Evolutionary conservation across 164 flowering plant genomes (phyloP).

Genomic region (Piper betle): DNA sequence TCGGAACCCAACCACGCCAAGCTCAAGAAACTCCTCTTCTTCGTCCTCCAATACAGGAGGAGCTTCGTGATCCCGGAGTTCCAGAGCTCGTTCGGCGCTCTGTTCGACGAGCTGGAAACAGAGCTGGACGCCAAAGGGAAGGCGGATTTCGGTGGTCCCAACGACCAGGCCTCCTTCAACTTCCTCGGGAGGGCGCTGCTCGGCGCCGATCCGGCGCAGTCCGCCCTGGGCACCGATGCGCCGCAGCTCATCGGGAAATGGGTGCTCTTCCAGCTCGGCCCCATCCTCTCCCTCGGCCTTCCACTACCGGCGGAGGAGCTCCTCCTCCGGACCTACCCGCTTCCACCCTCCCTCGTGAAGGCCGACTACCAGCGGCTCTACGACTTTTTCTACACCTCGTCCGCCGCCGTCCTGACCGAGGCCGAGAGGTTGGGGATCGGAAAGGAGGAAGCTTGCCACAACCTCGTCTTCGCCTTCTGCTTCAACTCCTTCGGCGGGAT

Average conservation of each 20-base stretch:
- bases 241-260: conserved; percentile 43
- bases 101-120: conserved; percentile 41
- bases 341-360: conserved; percentile 47
- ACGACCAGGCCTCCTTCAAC: conserved; percentile 51
- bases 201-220: conserved; percentile 33
- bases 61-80: conserved; percentile 57
- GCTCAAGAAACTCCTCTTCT: conserved; percentile 55
- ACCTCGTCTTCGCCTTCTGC: conserved; percentile 64
- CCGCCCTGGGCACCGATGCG: conserved; percentile 43
- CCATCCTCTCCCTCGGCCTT: conserved; percentile 49
- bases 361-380: conserved; percentile 47
- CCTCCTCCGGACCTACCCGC: conserved; percentile 38
- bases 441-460: conserved; percentile 73
- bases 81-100: conserved; percentile 18
- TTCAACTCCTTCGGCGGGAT: conserved; percentile 82
- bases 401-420: conserved; percentile 33
- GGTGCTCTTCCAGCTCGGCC: conserved; percentile 53
- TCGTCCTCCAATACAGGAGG: conserved; percentile 34
- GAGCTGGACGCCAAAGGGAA: conserved; percentile 39
- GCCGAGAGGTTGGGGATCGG: conserved; percentile 48
- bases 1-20: conserved; percentile 62
- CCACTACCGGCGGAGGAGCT: conserved; percentile 45
- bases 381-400: conserved; percentile 39
- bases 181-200: conserved; percentile 40
- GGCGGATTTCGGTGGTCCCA: conserved; percentile 29